These are phyloP conservation scores for Populus deltoides DNA, from an alignment of 345 rosid genomes.

Conservation along the genomic window DNA sequence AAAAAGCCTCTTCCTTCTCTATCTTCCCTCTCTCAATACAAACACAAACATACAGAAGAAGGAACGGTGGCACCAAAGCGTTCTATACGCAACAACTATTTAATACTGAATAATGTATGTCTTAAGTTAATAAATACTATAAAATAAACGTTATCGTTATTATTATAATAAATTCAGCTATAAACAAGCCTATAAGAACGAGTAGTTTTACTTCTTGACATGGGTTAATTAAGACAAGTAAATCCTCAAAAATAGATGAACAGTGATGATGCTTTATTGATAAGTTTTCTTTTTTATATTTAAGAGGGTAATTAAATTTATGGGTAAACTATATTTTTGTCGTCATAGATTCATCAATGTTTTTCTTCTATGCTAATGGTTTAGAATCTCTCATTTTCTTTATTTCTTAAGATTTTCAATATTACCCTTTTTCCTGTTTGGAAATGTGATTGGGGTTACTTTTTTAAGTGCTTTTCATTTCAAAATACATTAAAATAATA, in stretches of 20 bases:
- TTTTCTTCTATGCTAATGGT: too few relatives aligned
- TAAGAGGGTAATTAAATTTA: too few relatives aligned
- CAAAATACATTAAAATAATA: too few relatives aligned
- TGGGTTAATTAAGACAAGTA: neutral
- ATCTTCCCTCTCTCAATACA: neutral
- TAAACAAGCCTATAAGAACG: neutral
- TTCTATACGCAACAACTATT: neutral
- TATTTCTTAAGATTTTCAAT: too few relatives aligned
- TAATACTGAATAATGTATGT: neutral
- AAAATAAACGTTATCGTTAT: too few relatives aligned
- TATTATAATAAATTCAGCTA: neutral
- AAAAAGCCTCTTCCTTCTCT: neutral
- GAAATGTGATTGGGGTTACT: too few relatives aligned
- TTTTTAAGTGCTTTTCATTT: too few relatives aligned
- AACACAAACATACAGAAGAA: neutral
- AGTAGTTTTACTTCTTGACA: slow-evolving; percentile 7
- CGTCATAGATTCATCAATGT: neutral
- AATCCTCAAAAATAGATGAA: neutral
- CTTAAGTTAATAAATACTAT: neutral
- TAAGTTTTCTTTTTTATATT: too few relatives aligned
- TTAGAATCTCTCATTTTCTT: too few relatives aligned
- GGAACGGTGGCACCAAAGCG: neutral
- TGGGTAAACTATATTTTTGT: neutral
- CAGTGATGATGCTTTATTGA: neutral
- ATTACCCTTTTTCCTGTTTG: too few relatives aligned